Evolutionary conservation across 768 basidiomycete genomes (phyloP).

Genomic region (Daedaleopsis sinensis): DNA sequence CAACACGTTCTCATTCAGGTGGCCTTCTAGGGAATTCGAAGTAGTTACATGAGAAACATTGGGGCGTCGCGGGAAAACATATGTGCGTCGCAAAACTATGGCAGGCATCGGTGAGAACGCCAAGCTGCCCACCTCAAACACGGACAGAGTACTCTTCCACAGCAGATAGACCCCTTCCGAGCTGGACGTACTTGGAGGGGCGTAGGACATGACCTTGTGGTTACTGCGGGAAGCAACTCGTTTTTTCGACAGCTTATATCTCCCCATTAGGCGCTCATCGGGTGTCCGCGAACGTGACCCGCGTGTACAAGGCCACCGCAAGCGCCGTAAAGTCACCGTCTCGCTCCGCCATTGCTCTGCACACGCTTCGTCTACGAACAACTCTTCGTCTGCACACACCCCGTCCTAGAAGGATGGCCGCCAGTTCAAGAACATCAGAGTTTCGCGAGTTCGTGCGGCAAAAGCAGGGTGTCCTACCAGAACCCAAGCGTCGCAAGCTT

Average conservation of each 20-base stretch:
- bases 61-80: background rate
- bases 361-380: constrained; percentile 2
- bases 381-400: constrained; percentile 1
- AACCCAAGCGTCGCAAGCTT: constrained; percentile 55
- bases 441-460: constrained; percentile 57
- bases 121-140: constrained; percentile 74
- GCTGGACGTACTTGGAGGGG: constrained; percentile 24
- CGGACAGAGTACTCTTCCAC: constrained; percentile 52
- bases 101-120: constrained; percentile 53
- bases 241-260: too few relatives aligned
- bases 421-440: constrained; percentile 60
- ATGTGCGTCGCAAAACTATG: constrained; percentile 52
- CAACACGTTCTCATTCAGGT: too few relatives aligned
- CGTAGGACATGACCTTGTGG: constrained; percentile 33
- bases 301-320: background rate
- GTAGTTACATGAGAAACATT: background rate
- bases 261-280: constrained; percentile 13
- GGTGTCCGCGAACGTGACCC: constrained; percentile 4
- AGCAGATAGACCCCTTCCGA: constrained; percentile 29
- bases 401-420: constrained; percentile 46
- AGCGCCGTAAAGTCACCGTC: background rate
- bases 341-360: background rate
- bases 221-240: too few relatives aligned
- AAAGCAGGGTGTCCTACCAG: constrained; percentile 44
- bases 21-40: background rate